Evolutionary conservation across 2,329 filamentous ascomycete genomes (phyloP), one percentile per base, ranked within the genome.

Genomic region (Fusarium circinatum): DNA sequence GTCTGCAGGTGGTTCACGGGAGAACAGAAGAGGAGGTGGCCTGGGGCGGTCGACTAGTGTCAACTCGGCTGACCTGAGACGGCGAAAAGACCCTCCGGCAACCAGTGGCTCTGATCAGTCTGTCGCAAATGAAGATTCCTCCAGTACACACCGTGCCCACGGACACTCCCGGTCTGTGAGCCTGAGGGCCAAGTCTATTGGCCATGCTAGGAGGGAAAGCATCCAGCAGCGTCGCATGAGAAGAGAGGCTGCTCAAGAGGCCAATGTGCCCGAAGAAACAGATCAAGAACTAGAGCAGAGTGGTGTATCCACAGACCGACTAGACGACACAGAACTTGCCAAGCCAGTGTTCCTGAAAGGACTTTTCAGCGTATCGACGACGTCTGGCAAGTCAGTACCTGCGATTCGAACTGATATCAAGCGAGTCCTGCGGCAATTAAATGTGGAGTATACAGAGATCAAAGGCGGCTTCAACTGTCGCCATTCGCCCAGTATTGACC

Each of bases 311-410:
- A 89, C 87, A 5, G 90, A 92, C 45, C 84, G 89, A 30, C 82
- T 92, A 15, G 88, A 90, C 70, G 91, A 89, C 75, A 91, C 93
- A 10, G 94, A 97, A 75, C 89, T 96, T 69, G 92, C 96, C 60
- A 98, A 98, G 81, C 96, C 96, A 0, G 96, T 98, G 7, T 98
- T 93, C 81, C 89, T 99, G 65, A 99, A 98, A 83, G 96, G 96
- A 9, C 87, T 99, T 24, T 98, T 99, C 84, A 98, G 96, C 78
- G 96, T 98, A 61, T 97, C 94, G 8, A 99, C 96, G 1, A 99
- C 96, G 12, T 98, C 95, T 65, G 96, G 92, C 79, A 97, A 97
- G 80, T 94, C 96, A 2, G 89, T 98, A 17, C 86, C 91, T 3
- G 91, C 94, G 67, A 99, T 99, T 71, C 91, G 96, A 44, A 86